These are phyloP conservation scores for Citeromyces hawaiiensis DNA, from an alignment of 1,139 yeast species.

Conservation along the genomic window DNA sequence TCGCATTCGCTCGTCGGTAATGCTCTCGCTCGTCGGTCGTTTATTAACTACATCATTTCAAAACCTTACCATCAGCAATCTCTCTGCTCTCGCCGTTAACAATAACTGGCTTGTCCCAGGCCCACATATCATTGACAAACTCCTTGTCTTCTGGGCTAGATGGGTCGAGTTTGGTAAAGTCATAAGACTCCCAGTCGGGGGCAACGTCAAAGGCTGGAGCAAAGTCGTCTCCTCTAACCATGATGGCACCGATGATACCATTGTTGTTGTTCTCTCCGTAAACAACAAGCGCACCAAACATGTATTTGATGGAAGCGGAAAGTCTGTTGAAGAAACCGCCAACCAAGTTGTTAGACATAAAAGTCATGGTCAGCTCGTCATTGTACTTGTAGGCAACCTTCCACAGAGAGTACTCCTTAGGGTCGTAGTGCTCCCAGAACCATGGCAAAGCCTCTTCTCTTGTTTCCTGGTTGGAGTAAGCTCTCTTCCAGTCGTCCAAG, in stretches of 20 bases:
- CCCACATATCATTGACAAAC: constrained; percentile 65
- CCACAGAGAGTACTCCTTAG: constrained; percentile 91
- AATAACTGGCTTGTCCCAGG: constrained; percentile 71
- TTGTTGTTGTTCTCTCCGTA: constrained; percentile 98
- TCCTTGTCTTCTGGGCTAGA: constrained; percentile 55
- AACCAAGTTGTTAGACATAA: constrained; percentile 96
- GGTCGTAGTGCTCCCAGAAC: constrained; percentile 91
- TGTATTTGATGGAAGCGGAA: constrained; percentile 79
- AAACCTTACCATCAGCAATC: constrained; percentile 75
- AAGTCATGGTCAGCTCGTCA: constrained; percentile 91
- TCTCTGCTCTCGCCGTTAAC: constrained; percentile 54
- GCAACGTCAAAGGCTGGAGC: constrained; percentile 95
- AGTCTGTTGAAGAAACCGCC: constrained; percentile 99
- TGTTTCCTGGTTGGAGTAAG: constrained; percentile 95
- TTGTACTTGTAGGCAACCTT: constrained; percentile 95
- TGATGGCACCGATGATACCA: constrained; percentile 92
- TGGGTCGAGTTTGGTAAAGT: constrained; percentile 54
- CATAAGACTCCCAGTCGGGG: constrained; percentile 95
- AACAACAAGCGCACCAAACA: constrained; percentile 89
- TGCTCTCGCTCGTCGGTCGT: too few species aligned
- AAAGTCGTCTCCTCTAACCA: constrained; percentile 89
- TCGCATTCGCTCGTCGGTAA: too few species aligned
- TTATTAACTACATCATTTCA: constrained; percentile 32
- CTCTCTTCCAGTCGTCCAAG: constrained; percentile 93
- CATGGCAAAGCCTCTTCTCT: constrained; percentile 91